Conservation (phyloP, 257 asterid species). For the Capsicum pubescens region DNA sequence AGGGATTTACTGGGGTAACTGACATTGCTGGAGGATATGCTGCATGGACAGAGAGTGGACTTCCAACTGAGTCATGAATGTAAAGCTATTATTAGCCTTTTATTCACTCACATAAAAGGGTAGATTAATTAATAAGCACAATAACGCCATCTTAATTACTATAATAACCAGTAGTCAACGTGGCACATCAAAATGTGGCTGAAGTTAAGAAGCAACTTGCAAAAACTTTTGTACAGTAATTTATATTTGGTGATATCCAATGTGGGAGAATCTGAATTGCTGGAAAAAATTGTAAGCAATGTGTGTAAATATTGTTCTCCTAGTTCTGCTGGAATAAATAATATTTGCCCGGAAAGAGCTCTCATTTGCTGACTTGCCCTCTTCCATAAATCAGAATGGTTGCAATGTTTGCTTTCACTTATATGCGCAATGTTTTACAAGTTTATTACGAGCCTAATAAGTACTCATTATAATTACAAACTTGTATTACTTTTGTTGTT, state of each 20-base stretch:
- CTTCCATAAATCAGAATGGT: neutral
- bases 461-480: too few species aligned
- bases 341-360: neutral
- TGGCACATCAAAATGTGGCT: neutral
- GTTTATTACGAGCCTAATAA: too few species aligned
- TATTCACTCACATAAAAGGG: neutral
- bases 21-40: conserved; percentile 89
- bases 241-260: neutral
- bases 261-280: neutral
- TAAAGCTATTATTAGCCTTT: neutral
- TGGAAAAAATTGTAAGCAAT: neutral
- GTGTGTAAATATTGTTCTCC: conserved; percentile 2
- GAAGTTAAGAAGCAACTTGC: neutral
- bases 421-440: too few species aligned
- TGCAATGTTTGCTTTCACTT: neutral
- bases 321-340: conserved; percentile 8
- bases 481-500: too few species aligned
- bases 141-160: neutral
- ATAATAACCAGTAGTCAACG: neutral
- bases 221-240: neutral
- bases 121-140: neutral
- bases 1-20: conserved; percentile 79
- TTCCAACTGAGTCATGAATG: conserved; percentile 53
- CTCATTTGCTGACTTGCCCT: neutral
- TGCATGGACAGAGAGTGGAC: conserved; percentile 69